A percentile compares a stretch with the other conserved stretches of the same genome.
phyloP scores from a whole-genome alignment of 192 early-diverging fungal genomes.

The Linnemannia hyalina region DNA sequence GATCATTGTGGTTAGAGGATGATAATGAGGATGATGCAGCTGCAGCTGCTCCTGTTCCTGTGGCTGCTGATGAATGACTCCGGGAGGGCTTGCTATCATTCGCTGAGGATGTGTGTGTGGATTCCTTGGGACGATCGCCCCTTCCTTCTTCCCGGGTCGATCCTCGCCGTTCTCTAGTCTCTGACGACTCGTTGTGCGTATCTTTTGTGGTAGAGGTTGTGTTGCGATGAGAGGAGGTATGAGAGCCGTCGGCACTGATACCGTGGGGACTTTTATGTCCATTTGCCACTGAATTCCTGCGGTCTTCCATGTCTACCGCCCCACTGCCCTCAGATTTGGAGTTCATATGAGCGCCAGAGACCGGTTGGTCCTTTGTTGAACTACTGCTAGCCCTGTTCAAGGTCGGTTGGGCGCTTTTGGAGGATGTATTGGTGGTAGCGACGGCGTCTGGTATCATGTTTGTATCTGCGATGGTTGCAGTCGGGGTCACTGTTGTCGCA shows the following conservation, averaged over 20 bases:
- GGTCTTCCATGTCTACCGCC: neutral
- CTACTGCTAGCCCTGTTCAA: neutral
- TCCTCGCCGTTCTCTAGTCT: neutral
- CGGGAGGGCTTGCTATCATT: neutral
- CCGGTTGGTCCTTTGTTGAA: neutral
- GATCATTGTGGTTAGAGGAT: neutral
- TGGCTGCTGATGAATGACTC: neutral
- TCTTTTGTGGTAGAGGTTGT: neutral
- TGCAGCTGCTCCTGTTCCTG: neutral
- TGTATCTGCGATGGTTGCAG: neutral
- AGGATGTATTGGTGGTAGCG: neutral
- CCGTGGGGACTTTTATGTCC: neutral
- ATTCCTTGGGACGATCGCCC: neutral
- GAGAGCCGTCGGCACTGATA: neutral
- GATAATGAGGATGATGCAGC: neutral
- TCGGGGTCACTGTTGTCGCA: neutral
- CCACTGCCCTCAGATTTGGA: neutral
- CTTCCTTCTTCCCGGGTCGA: conserved; percentile 3
- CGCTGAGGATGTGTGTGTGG: neutral
- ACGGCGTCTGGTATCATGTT: conserved; percentile 19
- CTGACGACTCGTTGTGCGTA: neutral
- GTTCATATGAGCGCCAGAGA: neutral
- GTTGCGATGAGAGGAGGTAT: neutral
- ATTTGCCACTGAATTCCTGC: neutral
- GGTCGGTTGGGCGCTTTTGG: neutral